Evolutionary conservation across 1,284 basidiomycete genomes (phyloP), one percentile per base, ranked within the genome.

Genomic region (Puccinia triticina): DNA sequence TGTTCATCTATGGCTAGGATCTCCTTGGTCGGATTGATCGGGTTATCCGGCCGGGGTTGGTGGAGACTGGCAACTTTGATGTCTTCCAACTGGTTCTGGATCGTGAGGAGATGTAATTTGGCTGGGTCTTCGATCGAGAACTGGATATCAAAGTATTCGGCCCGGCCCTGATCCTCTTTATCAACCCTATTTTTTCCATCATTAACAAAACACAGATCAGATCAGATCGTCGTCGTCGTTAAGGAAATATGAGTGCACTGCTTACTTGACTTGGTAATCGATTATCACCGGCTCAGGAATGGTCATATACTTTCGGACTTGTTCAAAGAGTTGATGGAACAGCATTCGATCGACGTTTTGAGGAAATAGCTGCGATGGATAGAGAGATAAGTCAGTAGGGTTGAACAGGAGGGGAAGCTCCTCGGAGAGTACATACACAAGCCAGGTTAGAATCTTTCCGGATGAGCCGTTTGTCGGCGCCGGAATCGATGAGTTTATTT

Each of bases 111-210:
- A 66, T 82, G 79, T 7, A 82, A 23, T 75, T 75, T 82, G 16
- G 79, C 79, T 7, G 79, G 79, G 37, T 82, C 79, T 57, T 82
- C 79, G 32, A 82, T 75, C 50, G 40, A 57, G 57, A 82, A 61
- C 43, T 82, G 40, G 59, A 82, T 66, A 53, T 82, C 79, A 50
- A 73, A 82, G 67, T 75, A 82, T 55, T 82, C 57, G 7, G 72
- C 37, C 8, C 74, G 74, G 43, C 67, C 67, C 48, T 82, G 67
- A 55, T 48, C 40, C 53, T 73, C 71, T 43, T 82, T 46, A 61
- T 82, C 79, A 14, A 82, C 79, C 32, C 79, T 82, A 66, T n/a
- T 16, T 18, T 14, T 14, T 32, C 3, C 29, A 55, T 40, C 16
- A 37, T 26, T 12, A 29, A 34, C 26, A 29, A 21, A 26, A 67